Base-by-base conservation (phyloP, 176 grass and related monocot genomes). In the Avena eriantha region DNA sequence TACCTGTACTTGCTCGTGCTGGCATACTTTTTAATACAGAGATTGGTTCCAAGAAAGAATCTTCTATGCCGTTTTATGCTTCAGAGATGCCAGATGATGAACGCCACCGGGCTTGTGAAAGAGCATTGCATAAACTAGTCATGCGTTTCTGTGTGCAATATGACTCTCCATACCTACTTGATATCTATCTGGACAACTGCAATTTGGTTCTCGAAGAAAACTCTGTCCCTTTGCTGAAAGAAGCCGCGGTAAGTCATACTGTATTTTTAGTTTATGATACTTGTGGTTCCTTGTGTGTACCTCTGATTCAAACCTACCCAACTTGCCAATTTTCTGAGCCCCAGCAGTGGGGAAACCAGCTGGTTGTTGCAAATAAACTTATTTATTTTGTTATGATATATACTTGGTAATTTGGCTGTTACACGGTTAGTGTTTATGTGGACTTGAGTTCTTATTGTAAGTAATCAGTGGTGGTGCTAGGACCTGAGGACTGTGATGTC, bases 181-280 rank as follows among this genome's bases (percentile, higher is more conserved):
- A 95, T 79, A 77, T 94, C 81, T 98, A 98, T 87, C 86, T 95
- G 75, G 96, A 98, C 74, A 88, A 91, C 80, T 88, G 92, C 89
- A 88, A 94, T 86, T 89, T 95, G 80, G 69, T 75, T 76, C 80
- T 84, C 48, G 92, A 92, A 84, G 82, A 90, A 82, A 84, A 86
- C 80, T 88, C 86, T 78, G 82, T 92, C 39, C 66, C 56, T 82
- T 79, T 83, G 29, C 82, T 98, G 61, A 80, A 84, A 84, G 82
- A 95, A 82, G 81, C 88, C 2, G 58, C 88, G 49, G 96, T 98
- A 93, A 95, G 96, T 90, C 93, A 36, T 77, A 59, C 29, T 69
- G 73, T 50, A 81, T 59, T 54, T 86, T 69, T 88, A 33, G 31
- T 92, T 58, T 89, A 75, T 87, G 33, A 79, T 85, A 57, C 36